Evolutionary conservation across 805 yeast species (phyloP).

Genomic region (Yamadazyma sp.): DNA sequence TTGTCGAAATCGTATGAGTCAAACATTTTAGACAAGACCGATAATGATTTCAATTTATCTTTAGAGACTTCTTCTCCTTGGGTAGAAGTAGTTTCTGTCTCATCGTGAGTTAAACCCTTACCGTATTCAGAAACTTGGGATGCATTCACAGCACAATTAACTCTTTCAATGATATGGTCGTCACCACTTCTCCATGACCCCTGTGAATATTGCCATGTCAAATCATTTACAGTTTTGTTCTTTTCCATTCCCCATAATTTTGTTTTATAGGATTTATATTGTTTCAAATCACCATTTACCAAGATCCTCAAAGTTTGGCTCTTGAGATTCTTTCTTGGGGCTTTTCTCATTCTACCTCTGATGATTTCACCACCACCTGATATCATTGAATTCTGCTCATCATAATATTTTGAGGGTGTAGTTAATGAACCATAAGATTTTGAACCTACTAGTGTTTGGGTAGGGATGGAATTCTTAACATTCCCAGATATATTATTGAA

Average conservation of each 20-base stretch:
- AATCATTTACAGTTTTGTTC: slow-evolving; percentile 55
- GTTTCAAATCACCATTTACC: slow-evolving; percentile 54
- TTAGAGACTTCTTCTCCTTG: slow-evolving; percentile 8
- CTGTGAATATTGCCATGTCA: slow-evolving; percentile 59
- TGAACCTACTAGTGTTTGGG: slow-evolving; percentile 25
- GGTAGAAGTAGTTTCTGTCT: slow-evolving; percentile 10
- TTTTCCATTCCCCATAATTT: slow-evolving; percentile 92
- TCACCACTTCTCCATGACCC: slow-evolving; percentile 80
- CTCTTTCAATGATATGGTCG: slow-evolving; percentile 72
- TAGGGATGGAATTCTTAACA: slow-evolving; percentile 33
- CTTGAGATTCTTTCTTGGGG: slow-evolving; percentile 47
- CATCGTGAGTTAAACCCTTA: slow-evolving; percentile 4
- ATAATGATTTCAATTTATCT: slow-evolving; percentile 26
- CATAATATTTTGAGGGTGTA: slow-evolving; percentile 18
- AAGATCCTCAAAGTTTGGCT: slow-evolving; percentile 64
- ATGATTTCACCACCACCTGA: slow-evolving; percentile 40
- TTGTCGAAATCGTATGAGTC: slow-evolving; percentile 31
- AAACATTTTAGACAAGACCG: slow-evolving; percentile 35
- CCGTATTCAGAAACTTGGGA: slow-evolving; percentile 27
- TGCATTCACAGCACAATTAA: slow-evolving; percentile 25
- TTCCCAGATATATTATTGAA: slow-evolving; percentile 28
- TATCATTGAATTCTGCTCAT: slow-evolving; percentile 24
- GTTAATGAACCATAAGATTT: slow-evolving; percentile 39
- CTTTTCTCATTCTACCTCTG: slow-evolving; percentile 60
- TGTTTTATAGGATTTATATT: slow-evolving; percentile 60